Base-by-base conservation (phyloP, 2,329 filamentous ascomycete species). In the Thielaviopsis musarum region DNA sequence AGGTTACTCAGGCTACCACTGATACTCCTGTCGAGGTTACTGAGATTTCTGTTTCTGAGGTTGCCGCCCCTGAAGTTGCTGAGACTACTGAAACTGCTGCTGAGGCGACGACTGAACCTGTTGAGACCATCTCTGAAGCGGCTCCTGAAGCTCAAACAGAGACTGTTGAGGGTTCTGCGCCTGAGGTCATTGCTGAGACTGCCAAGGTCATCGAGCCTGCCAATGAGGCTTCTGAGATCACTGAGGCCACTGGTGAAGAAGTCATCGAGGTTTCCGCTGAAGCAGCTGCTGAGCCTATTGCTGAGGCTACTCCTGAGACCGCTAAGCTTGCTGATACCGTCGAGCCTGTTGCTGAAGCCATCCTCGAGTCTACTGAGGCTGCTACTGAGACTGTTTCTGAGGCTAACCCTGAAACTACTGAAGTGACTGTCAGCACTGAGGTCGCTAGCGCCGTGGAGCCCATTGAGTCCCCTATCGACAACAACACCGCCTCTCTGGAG, bases 351-450 rank as follows among this genome's bases (percentile, higher is more conserved):
- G 21, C 34, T 15, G 49, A 52, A 28, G 56, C 51, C 7, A 9
- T 26, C 19, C 21, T 52, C n/a, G 53, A 61, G 19, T 21, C 59
- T 28, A 58, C 60, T n/a, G 41, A 52, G 17, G 17, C 56, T 24
- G 56, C 59, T 4, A 28, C 48, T 38, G 57, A 60, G 3, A 17
- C 22, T 52, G 17, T 49, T 17, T 17, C 17, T 1, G 55, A 52
- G 21, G 34, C 22, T 30, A 24, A 24, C 6, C 55, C 60, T 26
- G 59, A 22, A 17, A 26, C 60, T 34, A 34, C 7, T 12, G 30
- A 34, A 34, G 7, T 7, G 30, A 34, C 30, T 34, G 2, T 7
- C 30, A 7, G 10, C 30, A 10, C 30, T 7, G 30, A 34, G 30
- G 10, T 10, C 9, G 6, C 30, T 2, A 2, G 10, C 5, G 30